These are phyloP conservation scores for Cylindrodendrum hubeiense DNA, from an alignment of 2,329 filamentous ascomycete genomes.

Conservation along the genomic window DNA sequence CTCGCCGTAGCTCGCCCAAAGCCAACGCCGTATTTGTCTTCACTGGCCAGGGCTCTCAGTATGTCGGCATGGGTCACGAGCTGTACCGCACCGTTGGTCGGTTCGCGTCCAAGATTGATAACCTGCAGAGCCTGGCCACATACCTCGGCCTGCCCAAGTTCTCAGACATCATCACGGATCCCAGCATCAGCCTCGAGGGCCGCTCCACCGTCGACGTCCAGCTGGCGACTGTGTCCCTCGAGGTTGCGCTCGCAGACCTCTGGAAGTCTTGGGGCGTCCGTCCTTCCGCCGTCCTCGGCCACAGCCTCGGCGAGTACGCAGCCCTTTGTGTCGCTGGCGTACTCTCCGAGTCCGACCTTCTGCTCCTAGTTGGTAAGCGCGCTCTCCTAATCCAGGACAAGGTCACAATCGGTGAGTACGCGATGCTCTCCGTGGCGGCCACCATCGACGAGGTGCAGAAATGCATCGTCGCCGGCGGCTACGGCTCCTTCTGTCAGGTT, in stretches of 20 bases:
- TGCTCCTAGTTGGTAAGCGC: constrained; percentile 71
- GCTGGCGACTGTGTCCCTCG: constrained; percentile 50
- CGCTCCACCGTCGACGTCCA: constrained; percentile 46
- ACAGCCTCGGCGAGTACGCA: constrained; percentile 52
- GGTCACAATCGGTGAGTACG: constrained; percentile 57
- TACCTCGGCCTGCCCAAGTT: constrained; percentile 53
- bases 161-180: constrained; percentile 56
- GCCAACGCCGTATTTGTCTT: constrained; percentile 51
- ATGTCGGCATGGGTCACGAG: constrained; percentile 45
- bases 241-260: constrained; percentile 56
- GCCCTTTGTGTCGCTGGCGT: constrained; percentile 72
- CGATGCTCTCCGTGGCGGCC: constrained; percentile 49
- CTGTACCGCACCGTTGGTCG: constrained; percentile 46
- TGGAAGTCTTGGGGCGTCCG: constrained; percentile 54
- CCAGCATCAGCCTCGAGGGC: constrained; percentile 18
- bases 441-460: background rate
- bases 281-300: constrained; percentile 59
- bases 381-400: constrained; percentile 66
- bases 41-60: constrained; percentile 57
- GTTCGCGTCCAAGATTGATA: constrained; percentile 48
- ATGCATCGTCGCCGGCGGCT: too few relatives aligned
- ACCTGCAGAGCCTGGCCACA: constrained; percentile 45
- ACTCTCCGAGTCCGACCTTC: constrained; percentile 69
- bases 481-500: constrained; percentile 43
- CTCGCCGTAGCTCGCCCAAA: background rate